A percentile compares a stretch with the other conserved stretches of the same genome.
phyloP scores from a whole-genome alignment of 169 alveolate species.

The Sarcocystis neurona region DNA sequence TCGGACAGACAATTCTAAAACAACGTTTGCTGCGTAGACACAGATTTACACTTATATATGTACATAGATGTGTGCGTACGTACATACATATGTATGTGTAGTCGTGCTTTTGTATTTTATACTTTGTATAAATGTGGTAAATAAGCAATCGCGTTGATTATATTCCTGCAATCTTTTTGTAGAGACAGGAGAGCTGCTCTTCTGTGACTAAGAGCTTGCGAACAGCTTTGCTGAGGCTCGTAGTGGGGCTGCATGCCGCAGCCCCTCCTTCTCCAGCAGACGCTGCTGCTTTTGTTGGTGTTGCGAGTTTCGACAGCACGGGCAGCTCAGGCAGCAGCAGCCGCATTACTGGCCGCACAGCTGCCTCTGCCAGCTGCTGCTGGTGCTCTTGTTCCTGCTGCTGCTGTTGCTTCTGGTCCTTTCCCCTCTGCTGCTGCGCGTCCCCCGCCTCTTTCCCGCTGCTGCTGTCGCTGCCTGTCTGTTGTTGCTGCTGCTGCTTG shows the following conservation, averaged over 20 bases:
- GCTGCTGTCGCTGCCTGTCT: no score
- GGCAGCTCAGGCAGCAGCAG: background rate
- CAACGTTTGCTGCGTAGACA: no score
- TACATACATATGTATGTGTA: background rate
- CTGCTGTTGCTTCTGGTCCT: background rate
- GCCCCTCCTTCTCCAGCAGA: background rate
- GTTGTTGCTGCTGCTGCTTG: background rate
- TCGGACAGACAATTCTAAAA: no score
- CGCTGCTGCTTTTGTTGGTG: background rate
- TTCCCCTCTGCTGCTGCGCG: background rate
- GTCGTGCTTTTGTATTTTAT: background rate
- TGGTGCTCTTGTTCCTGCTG: background rate
- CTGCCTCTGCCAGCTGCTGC: background rate
- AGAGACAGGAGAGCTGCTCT: conserved; percentile 23
- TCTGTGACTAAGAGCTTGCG: conserved; percentile 32
- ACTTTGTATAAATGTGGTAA: background rate
- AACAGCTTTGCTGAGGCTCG: background rate
- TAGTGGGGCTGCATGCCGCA: background rate
- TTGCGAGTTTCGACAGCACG: background rate
- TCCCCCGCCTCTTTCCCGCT: no score
- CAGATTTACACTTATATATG: background rate
- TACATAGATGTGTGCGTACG: conserved; percentile 1
- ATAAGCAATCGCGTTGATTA: background rate
- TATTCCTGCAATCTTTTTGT: conserved; percentile 9
- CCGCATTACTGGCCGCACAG: background rate